phyloP scores from a whole-genome alignment of 352 stramenopile species.

The Phytophthora citricola region DNA sequence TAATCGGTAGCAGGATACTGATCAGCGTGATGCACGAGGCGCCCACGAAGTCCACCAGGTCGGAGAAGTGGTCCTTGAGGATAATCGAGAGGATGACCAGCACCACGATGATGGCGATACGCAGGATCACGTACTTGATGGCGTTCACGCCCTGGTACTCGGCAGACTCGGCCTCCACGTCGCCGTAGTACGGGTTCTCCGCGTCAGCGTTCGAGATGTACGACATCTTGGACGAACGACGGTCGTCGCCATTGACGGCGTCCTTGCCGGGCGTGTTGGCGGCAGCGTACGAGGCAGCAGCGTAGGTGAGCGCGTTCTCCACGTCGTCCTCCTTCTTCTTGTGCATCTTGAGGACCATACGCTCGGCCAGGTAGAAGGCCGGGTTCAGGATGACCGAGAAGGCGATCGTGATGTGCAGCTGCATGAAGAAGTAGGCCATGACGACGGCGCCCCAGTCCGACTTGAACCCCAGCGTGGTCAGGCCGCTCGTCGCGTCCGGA shows the following conservation, averaged over 20 bases:
- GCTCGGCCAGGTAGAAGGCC: slow-evolving; percentile 46
- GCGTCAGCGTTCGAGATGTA: slow-evolving; percentile 40
- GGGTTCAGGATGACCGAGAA: slow-evolving; percentile 47
- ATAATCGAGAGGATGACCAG: slow-evolving; percentile 45
- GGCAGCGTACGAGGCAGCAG: slow-evolving; percentile 21
- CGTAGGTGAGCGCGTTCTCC: slow-evolving; percentile 32
- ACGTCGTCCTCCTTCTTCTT: slow-evolving; percentile 42
- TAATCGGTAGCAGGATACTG: slow-evolving; percentile 48
- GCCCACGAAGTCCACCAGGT: slow-evolving; percentile 48
- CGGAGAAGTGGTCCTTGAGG: slow-evolving; percentile 46
- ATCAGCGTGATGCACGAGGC: slow-evolving; percentile 48
- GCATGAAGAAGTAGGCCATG: slow-evolving; percentile 21
- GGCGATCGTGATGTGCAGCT: slow-evolving; percentile 34
- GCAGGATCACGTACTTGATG: slow-evolving; percentile 48
- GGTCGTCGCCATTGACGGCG: slow-evolving; percentile 16
- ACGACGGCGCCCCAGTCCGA: slow-evolving; percentile 38
- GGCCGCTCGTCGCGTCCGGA: slow-evolving; percentile 28
- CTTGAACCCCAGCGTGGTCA: slow-evolving; percentile 47
- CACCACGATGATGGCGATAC: slow-evolving; percentile 45
- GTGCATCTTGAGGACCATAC: slow-evolving; percentile 44
- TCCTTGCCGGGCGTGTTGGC: slow-evolving; percentile 27
- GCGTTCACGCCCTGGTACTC: slow-evolving; percentile 44
- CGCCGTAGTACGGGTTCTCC: slow-evolving; percentile 7
- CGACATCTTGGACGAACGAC: slow-evolving; percentile 45
- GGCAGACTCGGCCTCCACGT: slow-evolving; percentile 33